Evolutionary conservation across 345 rosid genomes (phyloP), one percentile per base, ranked within the genome.

Genomic region (Punica granatum): DNA sequence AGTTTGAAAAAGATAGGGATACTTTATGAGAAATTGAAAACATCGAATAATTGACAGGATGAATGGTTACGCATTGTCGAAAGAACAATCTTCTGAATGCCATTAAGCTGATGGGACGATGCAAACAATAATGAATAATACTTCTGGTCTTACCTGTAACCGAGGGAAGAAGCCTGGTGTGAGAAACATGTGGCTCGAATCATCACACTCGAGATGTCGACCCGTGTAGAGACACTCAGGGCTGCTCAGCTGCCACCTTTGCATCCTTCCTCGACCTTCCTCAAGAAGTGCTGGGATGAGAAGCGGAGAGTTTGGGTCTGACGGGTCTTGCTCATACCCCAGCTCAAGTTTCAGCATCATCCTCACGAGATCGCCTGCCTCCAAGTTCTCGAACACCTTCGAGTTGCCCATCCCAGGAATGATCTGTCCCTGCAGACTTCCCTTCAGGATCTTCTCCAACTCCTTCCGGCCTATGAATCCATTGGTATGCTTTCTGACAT

Each of bases 151-250:
- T 78, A 70, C 98, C 96, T 91, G 99, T 74, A 94, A 77, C 77
- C 89, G 95, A 31, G 96, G 92, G 79, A 94, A 94, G 88, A 85
- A 88, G 70, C 95, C 95, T 41, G 96, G 90, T 15, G 92, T 86
- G 75, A 94, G 88, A 76, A 89, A 94, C 83, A 81, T 83, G 79
- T 83, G 95, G 78, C 91, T 89, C 69, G 95, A 86, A 80, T 94
- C 92, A 71, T 94, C 95, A 43, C 92, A 94, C 73, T 84, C 86
- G 32, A 91, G 95, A 94, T 94, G 97, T 72, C 99, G 79, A 44
- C 99, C 96, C 1, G 86, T 77, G 66, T 80, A 88, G 70, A 91
- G 41, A 72, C 84, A 80, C 68, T 86, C 90, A 2, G 82, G 75
- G 67, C 82, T 33, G 53, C 75, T 82, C 59, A 84, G 60, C 73